Base-by-base conservation (phyloP, 1,284 basidiomycete species). In the Apiotrichum siamense region DNA sequence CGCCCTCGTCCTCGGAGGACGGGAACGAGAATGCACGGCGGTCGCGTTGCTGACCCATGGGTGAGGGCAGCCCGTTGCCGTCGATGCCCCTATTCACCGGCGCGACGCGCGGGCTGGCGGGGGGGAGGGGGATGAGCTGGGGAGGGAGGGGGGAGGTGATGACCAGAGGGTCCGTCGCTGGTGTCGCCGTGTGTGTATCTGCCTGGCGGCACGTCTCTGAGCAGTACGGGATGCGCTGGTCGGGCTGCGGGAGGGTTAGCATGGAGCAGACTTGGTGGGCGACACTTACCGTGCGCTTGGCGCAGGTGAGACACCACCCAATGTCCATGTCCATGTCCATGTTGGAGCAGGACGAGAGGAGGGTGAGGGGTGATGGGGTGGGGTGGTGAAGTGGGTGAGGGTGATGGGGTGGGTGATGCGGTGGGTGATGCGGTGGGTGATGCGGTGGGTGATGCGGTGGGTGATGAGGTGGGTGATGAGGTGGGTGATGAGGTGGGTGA, bases 21-120 rank as follows among this genome's bases (percentile, higher is more conserved):
- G 69, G 68, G 48, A 72, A 70, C 7, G 70, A 72, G 58, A 67
- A 71, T 0, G 70, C 69, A 25, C 70, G 62, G 18, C 69, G 62
- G 50, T 67, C 67, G 18, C 70, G 45, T 23, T 33, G n/a, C n/a
- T n/a, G n/a, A n/a, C n/a, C n/a, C n/a, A n/a, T n/a, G n/a, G 41
- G 33, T 24, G 56, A 11, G 49, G 47, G 3, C 41, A 33, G 18
- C 27, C 17, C 1, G 24, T 20, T 23, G 7, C 23, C 4, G 20
- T 18, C 9, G 38, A 23, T n/a, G n/a, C n/a, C n/a, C n/a, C n/a
- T n/a, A n/a, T n/a, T n/a, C n/a, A n/a, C n/a, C n/a, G n/a, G n/a
- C n/a, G n/a, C n/a, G n/a, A n/a, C 46, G 40, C 27, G 24, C n/a
- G 46, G 29, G 38, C 36, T 31, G 49, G 25, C 27, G 27, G 40